Evolutionary conservation across 1,284 basidiomycete genomes (phyloP).

Genomic region (Rhodotorula sp.): DNA sequence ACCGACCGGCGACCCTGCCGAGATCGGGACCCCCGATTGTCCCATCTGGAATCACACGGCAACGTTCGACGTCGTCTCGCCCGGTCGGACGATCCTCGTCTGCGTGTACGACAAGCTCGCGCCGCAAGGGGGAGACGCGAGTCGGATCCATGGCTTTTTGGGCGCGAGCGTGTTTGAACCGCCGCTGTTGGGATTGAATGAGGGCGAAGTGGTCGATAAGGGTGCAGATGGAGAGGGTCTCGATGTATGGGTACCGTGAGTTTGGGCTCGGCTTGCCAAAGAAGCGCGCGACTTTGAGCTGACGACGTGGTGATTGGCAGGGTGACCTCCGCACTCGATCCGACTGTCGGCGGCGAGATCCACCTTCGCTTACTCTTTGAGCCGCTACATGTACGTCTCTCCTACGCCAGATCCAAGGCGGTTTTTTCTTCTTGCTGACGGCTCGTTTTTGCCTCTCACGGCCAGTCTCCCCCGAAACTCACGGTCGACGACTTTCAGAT

Average conservation of each 20-base stretch:
- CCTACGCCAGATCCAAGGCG: neutral
- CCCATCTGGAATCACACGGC: constrained; percentile 51
- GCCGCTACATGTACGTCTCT: constrained; percentile 19
- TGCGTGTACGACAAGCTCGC: constrained; percentile 50
- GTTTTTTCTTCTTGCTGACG: constrained; percentile 16
- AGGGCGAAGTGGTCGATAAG: constrained; percentile 7
- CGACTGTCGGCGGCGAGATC: constrained; percentile 32
- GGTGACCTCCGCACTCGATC: constrained; percentile 29
- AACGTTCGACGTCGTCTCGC: constrained; percentile 50
- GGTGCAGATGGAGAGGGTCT: constrained; percentile 45
- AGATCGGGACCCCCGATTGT: constrained; percentile 39
- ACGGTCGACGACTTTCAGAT: constrained; percentile 50
- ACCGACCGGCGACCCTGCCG: constrained; percentile 24
- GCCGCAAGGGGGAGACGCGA: constrained; percentile 15
- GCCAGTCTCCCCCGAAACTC: constrained; percentile 47
- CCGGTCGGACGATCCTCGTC: constrained; percentile 47
- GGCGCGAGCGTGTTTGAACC: constrained; percentile 49
- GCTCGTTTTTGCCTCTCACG: too few species aligned
- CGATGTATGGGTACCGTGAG: constrained; percentile 50
- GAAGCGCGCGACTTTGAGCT: neutral
- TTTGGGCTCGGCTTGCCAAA: neutral
- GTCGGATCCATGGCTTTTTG: constrained; percentile 47
- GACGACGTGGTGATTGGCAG: constrained; percentile 6
- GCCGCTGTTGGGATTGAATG: constrained; percentile 33
- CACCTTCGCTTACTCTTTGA: constrained; percentile 29